Base-by-base conservation (phyloP, 2,329 filamentous ascomycete species). In the Curvularia eragrostidis region DNA sequence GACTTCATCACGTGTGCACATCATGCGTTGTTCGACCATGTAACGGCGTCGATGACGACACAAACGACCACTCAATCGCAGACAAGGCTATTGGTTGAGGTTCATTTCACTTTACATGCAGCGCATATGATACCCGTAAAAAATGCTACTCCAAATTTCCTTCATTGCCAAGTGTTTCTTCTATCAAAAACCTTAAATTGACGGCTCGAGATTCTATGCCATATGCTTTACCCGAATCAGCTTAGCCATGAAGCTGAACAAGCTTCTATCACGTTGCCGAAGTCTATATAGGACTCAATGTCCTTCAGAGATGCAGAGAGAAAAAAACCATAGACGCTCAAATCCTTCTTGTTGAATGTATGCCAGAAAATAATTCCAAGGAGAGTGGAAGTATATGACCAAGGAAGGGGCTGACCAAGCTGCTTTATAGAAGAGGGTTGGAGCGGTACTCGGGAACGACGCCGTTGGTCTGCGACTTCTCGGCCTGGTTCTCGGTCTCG, bases 361-460 rank as follows among this genome's bases (percentile, higher is more conserved):
- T 42, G 39, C 58, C 53, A 54, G 54, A 53, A 56, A 52, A 19
- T 38, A 23, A 13, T 23, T 24, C 56, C 54, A 43, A 53, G 36
- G 10, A 48, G 49, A 42, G 48, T 52, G 34, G 30, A 48, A 48
- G 19, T 48, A 23, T 28, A 26, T 28, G 30, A 38, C 30, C n/a
- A 38, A 5, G 15, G 18, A 9, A 15, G n/a, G 15, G n/a, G 9
- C 18, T 15, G 26, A 10, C 46, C 5, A 21, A 24, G 39, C 9
- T 34, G 41, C n/a, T 60, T 53, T 65, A 89, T 68, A 90, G 80
- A 56, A 88, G 79, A 58, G 87, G 87, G 78, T 89, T 89, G 48
- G 83, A 82, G 70, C 82, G 81, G 74, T 88, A 89, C 74, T 89
- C 86, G 15, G 85, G 84, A 12, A 82, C 84, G 28, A 83, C 80